phyloP scores from a whole-genome alignment of 1,284 basidiomycete genomes.

The Rhodofomes roseus region DNA sequence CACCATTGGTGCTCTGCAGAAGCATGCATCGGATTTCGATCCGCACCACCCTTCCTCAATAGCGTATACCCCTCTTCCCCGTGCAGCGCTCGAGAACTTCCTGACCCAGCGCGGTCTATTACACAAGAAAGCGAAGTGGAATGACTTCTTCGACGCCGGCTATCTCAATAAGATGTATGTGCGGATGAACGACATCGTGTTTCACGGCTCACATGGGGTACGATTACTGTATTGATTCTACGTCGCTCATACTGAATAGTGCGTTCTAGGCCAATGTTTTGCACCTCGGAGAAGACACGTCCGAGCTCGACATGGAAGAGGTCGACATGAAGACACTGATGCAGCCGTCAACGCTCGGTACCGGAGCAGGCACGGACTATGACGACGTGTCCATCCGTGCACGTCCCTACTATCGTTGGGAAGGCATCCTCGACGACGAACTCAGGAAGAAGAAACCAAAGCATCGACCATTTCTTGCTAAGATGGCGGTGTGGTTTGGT shows the following conservation, averaged over 20 bases:
- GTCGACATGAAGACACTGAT: slow-evolving; percentile 51
- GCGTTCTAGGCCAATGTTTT: slow-evolving; percentile 55
- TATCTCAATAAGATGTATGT: slow-evolving; percentile 76
- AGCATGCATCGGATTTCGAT: slow-evolving; percentile 60
- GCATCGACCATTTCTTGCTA: slow-evolving; percentile 42
- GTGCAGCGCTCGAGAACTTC: slow-evolving; percentile 63
- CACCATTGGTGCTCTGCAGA: slow-evolving; percentile 44
- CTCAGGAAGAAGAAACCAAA: slow-evolving; percentile 35
- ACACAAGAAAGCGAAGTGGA: slow-evolving; percentile 41
- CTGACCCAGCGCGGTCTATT: slow-evolving; percentile 60
- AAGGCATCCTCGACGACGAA: slow-evolving; percentile 63
- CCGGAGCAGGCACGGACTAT: slow-evolving; percentile 71
- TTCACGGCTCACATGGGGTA: slow-evolving; percentile 49
- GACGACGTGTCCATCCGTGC: slow-evolving; percentile 57
- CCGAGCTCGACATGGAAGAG: slow-evolving; percentile 59
- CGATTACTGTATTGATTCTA: slow-evolving; percentile 11
- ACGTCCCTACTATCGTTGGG: slow-evolving; percentile 65
- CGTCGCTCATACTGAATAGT: neutral
- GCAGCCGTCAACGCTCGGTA: slow-evolving; percentile 52
- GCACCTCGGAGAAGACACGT: slow-evolving; percentile 48
- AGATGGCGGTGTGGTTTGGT: slow-evolving; percentile 64
- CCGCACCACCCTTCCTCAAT: slow-evolving; percentile 73
- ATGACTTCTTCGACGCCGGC: slow-evolving; percentile 63
- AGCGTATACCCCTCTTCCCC: slow-evolving; percentile 72
- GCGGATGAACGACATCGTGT: slow-evolving; percentile 72